These are phyloP conservation scores for Blastobotrys arbuscula DNA, from an alignment of 1,139 yeast genomes.

Conservation along the genomic window DNA sequence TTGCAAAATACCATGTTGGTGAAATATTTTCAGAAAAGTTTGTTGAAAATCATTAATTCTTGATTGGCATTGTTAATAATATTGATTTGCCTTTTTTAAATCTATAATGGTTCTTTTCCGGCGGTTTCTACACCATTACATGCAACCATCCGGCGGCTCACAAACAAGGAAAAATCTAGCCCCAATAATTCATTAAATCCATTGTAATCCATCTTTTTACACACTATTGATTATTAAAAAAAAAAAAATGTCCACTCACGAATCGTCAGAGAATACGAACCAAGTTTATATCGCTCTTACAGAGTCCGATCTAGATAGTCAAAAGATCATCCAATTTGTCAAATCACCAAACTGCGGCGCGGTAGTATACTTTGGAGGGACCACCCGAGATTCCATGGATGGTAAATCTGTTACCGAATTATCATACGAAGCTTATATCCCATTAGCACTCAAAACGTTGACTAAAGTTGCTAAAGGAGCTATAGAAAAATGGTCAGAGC, in stretches of 20 bases:
- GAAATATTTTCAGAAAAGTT: too few species aligned
- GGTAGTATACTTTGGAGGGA: slow-evolving; percentile 44
- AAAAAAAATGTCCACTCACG: not conserved
- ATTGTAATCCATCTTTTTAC: too few species aligned
- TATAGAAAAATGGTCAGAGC: slow-evolving; percentile 23
- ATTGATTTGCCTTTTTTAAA: too few species aligned
- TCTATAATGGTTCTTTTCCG: too few species aligned
- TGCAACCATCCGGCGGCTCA: too few species aligned
- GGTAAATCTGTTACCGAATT: slow-evolving; percentile 37
- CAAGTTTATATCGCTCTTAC: slow-evolving; percentile 13
- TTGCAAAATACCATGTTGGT: too few species aligned
- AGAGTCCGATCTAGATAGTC: slow-evolving; percentile 11
- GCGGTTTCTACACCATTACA: too few species aligned
- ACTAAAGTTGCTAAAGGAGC: slow-evolving; percentile 34
- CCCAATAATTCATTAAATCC: too few species aligned
- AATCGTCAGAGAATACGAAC: slow-evolving; percentile 1
- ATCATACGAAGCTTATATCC: slow-evolving; percentile 41
- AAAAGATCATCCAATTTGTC: slow-evolving; percentile 25
- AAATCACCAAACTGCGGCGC: slow-evolving; percentile 41
- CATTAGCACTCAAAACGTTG: slow-evolving; percentile 38
- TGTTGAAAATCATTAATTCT: too few species aligned
- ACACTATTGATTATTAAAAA: too few species aligned
- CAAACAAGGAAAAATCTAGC: too few species aligned
- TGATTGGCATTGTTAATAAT: too few species aligned
- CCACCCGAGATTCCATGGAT: slow-evolving; percentile 41